Conservation (phyloP, 2,329 filamentous ascomycete genomes). For the Dactylellina drechsleri region DNA sequence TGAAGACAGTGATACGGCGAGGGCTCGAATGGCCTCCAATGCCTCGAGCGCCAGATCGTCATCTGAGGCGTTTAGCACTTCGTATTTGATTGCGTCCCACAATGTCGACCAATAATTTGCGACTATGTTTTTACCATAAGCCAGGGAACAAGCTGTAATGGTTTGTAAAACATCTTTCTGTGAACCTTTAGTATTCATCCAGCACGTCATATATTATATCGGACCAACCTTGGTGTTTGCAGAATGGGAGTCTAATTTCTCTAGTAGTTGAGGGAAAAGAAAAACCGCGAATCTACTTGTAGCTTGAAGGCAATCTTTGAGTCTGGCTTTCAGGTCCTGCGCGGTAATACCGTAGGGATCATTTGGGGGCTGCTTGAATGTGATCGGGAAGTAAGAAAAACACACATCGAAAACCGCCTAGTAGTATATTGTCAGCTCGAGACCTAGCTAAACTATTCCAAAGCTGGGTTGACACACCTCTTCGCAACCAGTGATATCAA, state of each 20-base stretch:
- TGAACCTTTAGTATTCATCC: constrained; percentile 11
- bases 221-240: constrained; percentile 71
- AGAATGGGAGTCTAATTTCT: constrained; percentile 76
- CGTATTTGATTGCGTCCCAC: constrained; percentile 76
- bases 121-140: constrained; percentile 70
- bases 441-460: not conserved
- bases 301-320: constrained; percentile 73
- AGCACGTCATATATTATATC: not conserved
- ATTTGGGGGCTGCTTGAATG: constrained; percentile 74
- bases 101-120: constrained; percentile 72
- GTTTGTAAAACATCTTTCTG: constrained; percentile 73
- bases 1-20: constrained; percentile 68
- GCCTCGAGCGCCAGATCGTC: constrained; percentile 72
- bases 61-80: constrained; percentile 73
- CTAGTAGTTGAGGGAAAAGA: constrained; percentile 73
- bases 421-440: not conserved
- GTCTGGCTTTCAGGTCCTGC: constrained; percentile 72
- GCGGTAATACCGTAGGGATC: constrained; percentile 76
- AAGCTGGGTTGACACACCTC: constrained; percentile 63
- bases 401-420: constrained; percentile 72
- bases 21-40: constrained; percentile 67
- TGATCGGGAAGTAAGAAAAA: constrained; percentile 78
- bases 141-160: constrained; percentile 70
- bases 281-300: constrained; percentile 73
- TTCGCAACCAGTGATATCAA: constrained; percentile 71